Conservation (phyloP, 2,329 filamentous ascomycete genomes). For the Claviceps paspali region DNA sequence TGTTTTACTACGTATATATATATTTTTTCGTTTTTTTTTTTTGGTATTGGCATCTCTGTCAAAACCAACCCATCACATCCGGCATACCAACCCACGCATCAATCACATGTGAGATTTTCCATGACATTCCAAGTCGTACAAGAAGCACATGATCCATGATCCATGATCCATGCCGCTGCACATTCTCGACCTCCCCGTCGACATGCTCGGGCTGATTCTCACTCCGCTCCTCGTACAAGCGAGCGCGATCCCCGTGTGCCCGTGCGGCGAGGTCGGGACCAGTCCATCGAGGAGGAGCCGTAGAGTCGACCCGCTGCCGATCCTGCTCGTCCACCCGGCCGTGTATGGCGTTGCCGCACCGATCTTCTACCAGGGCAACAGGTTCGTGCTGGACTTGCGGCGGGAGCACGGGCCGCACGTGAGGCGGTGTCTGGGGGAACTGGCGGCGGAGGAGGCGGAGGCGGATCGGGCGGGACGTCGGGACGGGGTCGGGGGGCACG, state of each 20-base stretch:
- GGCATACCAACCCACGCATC: too few relatives aligned
- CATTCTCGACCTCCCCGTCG: constrained; percentile 19
- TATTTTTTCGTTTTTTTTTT: too few relatives aligned
- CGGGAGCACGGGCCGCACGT: constrained; percentile 14
- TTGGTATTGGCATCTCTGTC: too few relatives aligned
- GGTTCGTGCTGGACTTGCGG: constrained; percentile 16
- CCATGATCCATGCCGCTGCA: constrained; percentile 8
- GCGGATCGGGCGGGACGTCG: neutral
- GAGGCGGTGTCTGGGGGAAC: constrained; percentile 11
- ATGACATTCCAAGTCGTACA: too few relatives aligned
- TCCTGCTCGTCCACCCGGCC: constrained; percentile 19
- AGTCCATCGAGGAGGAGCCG: too few relatives aligned
- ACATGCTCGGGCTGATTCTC: constrained; percentile 18
- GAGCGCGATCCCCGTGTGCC: constrained; percentile 14
- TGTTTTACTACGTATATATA: too few relatives aligned
- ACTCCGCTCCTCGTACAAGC: constrained; percentile 14
- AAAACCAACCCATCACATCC: too few relatives aligned
- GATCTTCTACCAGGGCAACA: constrained; percentile 18
- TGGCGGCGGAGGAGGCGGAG: constrained; percentile 3
- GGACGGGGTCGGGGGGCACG: constrained; percentile 6
- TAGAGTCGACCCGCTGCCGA: constrained; percentile 13
- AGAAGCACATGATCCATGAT: too few relatives aligned
- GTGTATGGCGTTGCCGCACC: constrained; percentile 18
- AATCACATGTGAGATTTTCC: too few relatives aligned
- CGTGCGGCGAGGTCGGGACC: too few relatives aligned